These are phyloP conservation scores for Arxiozyma slooffiae DNA, from an alignment of 1,139 yeast genomes.

Conservation along the genomic window DNA sequence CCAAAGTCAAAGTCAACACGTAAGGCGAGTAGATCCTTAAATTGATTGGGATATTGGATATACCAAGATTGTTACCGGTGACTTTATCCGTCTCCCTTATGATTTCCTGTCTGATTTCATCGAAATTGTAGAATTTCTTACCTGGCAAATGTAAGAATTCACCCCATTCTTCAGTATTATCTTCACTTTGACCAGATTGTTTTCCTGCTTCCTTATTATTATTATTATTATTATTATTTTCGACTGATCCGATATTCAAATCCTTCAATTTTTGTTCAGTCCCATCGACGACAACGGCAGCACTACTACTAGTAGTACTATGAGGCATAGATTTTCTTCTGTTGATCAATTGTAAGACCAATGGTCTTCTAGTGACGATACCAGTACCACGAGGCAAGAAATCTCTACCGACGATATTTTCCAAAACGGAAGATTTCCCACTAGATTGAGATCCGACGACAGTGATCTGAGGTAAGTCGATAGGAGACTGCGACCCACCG, in stretches of 20 bases:
- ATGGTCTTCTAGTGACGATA: conserved; percentile 88
- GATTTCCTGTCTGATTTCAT: conserved; percentile 83
- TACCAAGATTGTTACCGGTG: conserved; percentile 88
- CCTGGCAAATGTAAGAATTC: conserved; percentile 91
- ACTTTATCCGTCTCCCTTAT: conserved; percentile 89
- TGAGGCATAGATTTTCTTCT: conserved; percentile 42
- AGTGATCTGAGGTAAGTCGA: conserved; percentile 90
- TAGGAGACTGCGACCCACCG: conserved; percentile 76
- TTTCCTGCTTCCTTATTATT: neutral
- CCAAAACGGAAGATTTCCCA: conserved; percentile 89
- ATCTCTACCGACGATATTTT: conserved; percentile 90
- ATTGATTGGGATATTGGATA: conserved; percentile 86
- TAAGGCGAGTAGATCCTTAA: conserved; percentile 92
- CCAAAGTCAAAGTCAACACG: conserved; percentile 88
- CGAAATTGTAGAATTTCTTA: conserved; percentile 79
- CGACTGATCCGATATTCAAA: neutral
- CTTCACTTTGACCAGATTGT: conserved; percentile 39
- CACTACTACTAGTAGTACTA: too few relatives aligned
- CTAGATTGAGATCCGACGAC: conserved; percentile 95
- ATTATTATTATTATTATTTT: conserved; percentile 4
- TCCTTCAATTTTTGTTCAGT: neutral
- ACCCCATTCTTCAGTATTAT: conserved; percentile 94
- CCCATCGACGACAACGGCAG: neutral
- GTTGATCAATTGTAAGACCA: conserved; percentile 73
- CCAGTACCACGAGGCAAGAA: conserved; percentile 94